phyloP scores from a whole-genome alignment of 192 early-diverging fungal species.

The Dispira simplex region DNA sequence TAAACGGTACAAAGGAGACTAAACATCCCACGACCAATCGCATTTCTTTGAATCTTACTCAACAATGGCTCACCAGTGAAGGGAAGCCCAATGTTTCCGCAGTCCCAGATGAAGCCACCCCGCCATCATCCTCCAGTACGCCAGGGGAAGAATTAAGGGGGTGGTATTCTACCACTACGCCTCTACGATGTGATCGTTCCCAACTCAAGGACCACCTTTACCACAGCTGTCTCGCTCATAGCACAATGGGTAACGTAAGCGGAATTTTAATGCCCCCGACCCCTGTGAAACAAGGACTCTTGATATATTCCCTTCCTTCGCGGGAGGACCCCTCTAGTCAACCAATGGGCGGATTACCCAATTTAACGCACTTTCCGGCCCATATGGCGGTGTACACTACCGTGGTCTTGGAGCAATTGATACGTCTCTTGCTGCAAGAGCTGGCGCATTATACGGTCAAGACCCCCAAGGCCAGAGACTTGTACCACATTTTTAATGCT shows the following conservation, averaged over 20 bases:
- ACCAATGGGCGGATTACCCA: not conserved
- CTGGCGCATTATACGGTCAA: not conserved
- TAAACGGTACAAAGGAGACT: not conserved
- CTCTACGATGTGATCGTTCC: too few relatives aligned
- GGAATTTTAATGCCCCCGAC: not conserved
- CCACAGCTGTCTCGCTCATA: not conserved
- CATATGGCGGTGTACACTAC: not conserved
- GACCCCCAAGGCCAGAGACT: not conserved
- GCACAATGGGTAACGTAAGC: not conserved
- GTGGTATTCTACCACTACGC: too few relatives aligned
- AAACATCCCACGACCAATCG: not conserved
- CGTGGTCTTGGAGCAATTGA: not conserved
- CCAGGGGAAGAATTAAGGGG: too few relatives aligned
- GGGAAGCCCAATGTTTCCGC: too few relatives aligned
- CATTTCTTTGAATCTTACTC: not conserved
- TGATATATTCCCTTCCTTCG: not conserved
- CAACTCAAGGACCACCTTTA: not conserved
- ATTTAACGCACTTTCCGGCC: not conserved
- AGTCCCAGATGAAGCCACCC: too few relatives aligned
- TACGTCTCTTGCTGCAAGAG: not conserved
- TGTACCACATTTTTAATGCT: not conserved
- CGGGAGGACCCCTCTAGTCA: not conserved
- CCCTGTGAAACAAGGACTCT: not conserved
- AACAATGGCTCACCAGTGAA: not conserved
- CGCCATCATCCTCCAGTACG: too few relatives aligned